Conservation (phyloP, 768 basidiomycete genomes). For the Omphalotus guepiniiformis region DNA sequence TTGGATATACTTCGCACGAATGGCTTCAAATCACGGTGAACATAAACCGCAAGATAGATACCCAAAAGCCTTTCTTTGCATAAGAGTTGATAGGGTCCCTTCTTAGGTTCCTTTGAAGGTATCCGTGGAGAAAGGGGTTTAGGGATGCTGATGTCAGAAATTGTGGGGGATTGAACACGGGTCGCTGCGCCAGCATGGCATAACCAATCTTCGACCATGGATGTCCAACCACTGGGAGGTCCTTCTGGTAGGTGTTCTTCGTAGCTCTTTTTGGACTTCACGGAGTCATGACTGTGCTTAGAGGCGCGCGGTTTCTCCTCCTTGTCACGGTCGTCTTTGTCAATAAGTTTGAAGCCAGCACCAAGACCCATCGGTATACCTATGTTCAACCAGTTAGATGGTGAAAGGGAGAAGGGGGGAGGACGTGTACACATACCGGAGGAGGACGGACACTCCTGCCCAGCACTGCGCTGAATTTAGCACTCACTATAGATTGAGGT, state of each 20-base stretch:
- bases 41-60: conserved; percentile 72
- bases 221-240: conserved; percentile 61
- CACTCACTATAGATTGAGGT: neutral
- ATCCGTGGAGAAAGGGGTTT: conserved; percentile 38
- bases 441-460: conserved; percentile 80
- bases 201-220: conserved; percentile 72
- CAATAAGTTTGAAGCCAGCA: conserved; percentile 70
- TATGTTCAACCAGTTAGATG: conserved; percentile 19
- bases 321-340: conserved; percentile 41
- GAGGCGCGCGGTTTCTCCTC: conserved; percentile 29
- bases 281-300: conserved; percentile 31
- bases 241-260: conserved; percentile 31
- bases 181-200: conserved; percentile 34
- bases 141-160: conserved; percentile 40
- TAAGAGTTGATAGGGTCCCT: conserved; percentile 80
- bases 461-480: conserved; percentile 30
- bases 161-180: conserved; percentile 31
- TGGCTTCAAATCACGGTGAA: conserved; percentile 65
- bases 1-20: conserved; percentile 71
- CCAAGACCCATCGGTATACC: conserved; percentile 78
- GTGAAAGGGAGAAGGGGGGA: neutral
- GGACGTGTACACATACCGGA: conserved; percentile 43
- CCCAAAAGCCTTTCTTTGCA: conserved; percentile 92
- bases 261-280: conserved; percentile 27
- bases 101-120: conserved; percentile 38